Percentiles rank a stretch among this genome's conserved stretches.
Conservation (phyloP, 257 asterid species). For the Asclepias syriaca region DNA sequence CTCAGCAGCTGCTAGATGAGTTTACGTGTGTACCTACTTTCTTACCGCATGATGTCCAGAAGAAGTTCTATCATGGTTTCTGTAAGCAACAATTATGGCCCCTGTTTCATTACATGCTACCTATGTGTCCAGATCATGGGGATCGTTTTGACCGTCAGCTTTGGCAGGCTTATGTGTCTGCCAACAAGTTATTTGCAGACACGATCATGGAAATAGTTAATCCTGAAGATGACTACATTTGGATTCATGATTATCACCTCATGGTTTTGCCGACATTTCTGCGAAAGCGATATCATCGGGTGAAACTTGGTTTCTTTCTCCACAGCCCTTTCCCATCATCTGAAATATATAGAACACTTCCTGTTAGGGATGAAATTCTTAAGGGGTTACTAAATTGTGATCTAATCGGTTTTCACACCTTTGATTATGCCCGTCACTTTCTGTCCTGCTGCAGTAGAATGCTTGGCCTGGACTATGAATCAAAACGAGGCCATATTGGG, state of each 20-base stretch:
- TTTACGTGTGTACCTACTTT: conserved; percentile 82
- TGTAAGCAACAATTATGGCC: conserved; percentile 96
- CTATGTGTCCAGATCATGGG: conserved; percentile 86
- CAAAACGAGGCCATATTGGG: conserved; percentile 90
- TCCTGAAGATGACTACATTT: conserved; percentile 78
- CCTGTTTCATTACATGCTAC: conserved; percentile 93
- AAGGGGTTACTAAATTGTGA: conserved; percentile 75
- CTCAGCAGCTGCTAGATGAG: conserved; percentile 68
- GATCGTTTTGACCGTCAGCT: conserved; percentile 79
- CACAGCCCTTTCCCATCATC: conserved; percentile 97
- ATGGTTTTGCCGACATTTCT: conserved; percentile 86
- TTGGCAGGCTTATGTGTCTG: conserved; percentile 86
- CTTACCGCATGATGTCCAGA: conserved; percentile 64
- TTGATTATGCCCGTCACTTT: conserved; percentile 91
- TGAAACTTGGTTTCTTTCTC: conserved; percentile 83
- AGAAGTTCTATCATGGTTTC: conserved; percentile 71
- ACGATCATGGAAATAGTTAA: conserved; percentile 77
- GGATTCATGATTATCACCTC: conserved; percentile 94
- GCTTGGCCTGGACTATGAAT: conserved; percentile 87
- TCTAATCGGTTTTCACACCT: conserved; percentile 84
- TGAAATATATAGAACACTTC: conserved; percentile 81
- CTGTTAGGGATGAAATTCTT: conserved; percentile 83
- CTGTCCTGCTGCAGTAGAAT: conserved; percentile 89
- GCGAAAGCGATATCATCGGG: conserved; percentile 75
- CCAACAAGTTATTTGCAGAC: conserved; percentile 78